phyloP scores from a whole-genome alignment of 371 early-diverging fungal genomes.

The Cokeromyces recurvatus region DNA sequence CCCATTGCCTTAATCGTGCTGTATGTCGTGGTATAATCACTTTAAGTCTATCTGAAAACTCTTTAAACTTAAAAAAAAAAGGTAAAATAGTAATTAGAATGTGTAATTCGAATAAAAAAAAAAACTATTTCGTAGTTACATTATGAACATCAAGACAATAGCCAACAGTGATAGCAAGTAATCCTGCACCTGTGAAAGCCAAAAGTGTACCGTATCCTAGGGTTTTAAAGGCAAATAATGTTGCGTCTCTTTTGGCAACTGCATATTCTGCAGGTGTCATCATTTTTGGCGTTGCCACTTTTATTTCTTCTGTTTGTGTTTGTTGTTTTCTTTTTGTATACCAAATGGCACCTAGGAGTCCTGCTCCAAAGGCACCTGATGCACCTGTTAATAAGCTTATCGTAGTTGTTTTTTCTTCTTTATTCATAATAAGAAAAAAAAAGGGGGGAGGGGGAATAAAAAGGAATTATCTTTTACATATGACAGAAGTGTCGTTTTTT shows the following conservation, averaged over 20 bases:
- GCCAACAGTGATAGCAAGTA: constrained; percentile 27
- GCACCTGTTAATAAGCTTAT: constrained; percentile 31
- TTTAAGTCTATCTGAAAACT: constrained; percentile 43
- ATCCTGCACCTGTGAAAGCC: constrained; percentile 33
- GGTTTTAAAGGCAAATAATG: constrained; percentile 37
- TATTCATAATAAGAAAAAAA: no score
- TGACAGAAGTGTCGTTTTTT: no score
- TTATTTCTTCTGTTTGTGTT: constrained; percentile 4
- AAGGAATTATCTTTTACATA: no score
- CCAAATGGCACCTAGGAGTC: constrained; percentile 42
- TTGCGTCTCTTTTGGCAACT: constrained; percentile 33
- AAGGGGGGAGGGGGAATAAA: no score
- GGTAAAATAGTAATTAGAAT: not conserved
- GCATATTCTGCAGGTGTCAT: constrained; percentile 43
- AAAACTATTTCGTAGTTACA: constrained; percentile 22
- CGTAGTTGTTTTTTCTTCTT: no score
- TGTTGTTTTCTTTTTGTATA: constrained; percentile 42
- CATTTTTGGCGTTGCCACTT: constrained; percentile 22
- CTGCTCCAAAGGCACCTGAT: constrained; percentile 40
- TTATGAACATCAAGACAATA: constrained; percentile 42
- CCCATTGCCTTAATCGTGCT: constrained; percentile 23
- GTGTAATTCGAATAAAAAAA: no score
- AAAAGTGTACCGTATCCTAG: constrained; percentile 41
- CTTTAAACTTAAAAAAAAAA: constrained; percentile 26
- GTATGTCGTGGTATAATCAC: constrained; percentile 35